Evolutionary conservation across 2,329 filamentous ascomycete species (phyloP).

Genomic region (Ceratocystis smalleyi): DNA sequence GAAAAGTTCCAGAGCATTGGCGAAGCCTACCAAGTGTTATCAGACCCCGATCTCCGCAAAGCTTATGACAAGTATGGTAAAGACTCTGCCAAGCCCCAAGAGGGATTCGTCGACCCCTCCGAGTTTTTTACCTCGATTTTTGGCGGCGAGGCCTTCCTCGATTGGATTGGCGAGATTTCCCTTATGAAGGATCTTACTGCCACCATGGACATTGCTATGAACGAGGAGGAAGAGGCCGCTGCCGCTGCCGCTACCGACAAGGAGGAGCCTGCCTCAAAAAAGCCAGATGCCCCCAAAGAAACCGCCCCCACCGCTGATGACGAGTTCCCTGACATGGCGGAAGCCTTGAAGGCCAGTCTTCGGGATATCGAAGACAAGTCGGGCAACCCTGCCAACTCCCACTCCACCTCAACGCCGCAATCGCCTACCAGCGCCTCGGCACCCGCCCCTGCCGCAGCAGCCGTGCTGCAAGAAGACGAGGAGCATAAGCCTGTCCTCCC

Average conservation of each 20-base stretch:
- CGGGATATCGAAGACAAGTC: conserved; percentile 25
- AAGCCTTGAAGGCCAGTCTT: conserved; percentile 40
- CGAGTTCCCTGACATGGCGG: conserved; percentile 42
- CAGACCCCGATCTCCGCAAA: conserved; percentile 69
- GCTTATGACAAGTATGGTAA: conserved; percentile 97
- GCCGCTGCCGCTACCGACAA: conserved; percentile 35
- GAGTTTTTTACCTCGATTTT: conserved; percentile 99
- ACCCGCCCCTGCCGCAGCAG: conserved; percentile 23
- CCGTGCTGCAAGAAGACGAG: neutral
- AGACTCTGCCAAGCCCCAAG: conserved; percentile 76
- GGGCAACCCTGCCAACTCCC: conserved; percentile 16
- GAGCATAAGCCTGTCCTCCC: neutral
- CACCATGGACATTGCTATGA: conserved; percentile 95
- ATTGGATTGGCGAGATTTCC: conserved; percentile 96
- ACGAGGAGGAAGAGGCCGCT: conserved; percentile 57
- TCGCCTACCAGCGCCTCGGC: conserved; percentile 25
- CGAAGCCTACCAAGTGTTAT: conserved; percentile 65
- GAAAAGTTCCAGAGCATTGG: conserved; percentile 83
- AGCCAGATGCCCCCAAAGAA: conserved; percentile 30
- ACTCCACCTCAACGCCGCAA: conserved; percentile 17
- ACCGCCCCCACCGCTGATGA: conserved; percentile 24
- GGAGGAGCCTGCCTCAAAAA: conserved; percentile 22
- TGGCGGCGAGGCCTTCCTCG: conserved; percentile 84
- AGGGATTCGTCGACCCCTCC: conserved; percentile 86
- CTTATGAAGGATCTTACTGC: conserved; percentile 97